Percentiles rank a stretch among this genome's conserved stretches.
phyloP scores from a whole-genome alignment of 2,329 filamentous ascomycete species.

The Fusarium luffae region DNA sequence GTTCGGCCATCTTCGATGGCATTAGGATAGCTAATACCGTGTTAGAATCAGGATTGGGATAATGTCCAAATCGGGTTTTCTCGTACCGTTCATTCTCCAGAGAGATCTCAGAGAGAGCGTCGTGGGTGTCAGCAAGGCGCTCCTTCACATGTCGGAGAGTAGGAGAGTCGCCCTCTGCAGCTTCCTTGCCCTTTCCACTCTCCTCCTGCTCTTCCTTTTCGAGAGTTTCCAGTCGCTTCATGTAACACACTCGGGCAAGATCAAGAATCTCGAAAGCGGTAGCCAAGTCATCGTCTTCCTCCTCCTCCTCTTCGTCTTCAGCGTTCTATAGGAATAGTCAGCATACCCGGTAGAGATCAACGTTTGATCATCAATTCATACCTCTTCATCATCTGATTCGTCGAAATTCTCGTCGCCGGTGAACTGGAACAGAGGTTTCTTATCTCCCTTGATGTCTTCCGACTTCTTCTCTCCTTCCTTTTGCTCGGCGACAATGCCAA shows the following conservation, averaged over 20 bases:
- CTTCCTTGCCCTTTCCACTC: conserved; percentile 57
- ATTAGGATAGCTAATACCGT: conserved; percentile 72
- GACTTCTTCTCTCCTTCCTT: conserved; percentile 55
- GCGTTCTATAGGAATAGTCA: conserved; percentile 40
- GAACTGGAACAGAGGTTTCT: conserved; percentile 90
- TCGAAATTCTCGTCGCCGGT: conserved; percentile 94
- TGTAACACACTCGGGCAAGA: conserved; percentile 75
- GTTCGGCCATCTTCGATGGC: conserved; percentile 87
- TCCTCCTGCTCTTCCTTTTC: conserved; percentile 49
- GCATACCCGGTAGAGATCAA: not conserved
- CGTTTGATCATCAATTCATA: not conserved
- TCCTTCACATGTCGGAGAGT: conserved; percentile 75
- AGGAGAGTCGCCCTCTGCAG: conserved; percentile 54
- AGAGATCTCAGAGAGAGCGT: conserved; percentile 95
- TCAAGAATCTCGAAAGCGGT: conserved; percentile 88
- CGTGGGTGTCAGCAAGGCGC: conserved; percentile 90
- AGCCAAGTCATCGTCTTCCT: conserved; percentile 78
- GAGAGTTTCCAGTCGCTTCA: conserved; percentile 62
- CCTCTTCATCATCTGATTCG: conserved; percentile 80
- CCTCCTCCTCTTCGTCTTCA: conserved; percentile 61
- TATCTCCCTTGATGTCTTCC: conserved; percentile 57
- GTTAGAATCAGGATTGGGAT: conserved; percentile 3
- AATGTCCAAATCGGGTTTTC: not conserved
- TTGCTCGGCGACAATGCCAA: conserved; percentile 57
- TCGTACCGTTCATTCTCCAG: conserved; percentile 87